Evolutionary conservation across 1,284 basidiomycete species (phyloP), one percentile per base, ranked within the genome.

Genomic region (Coriolopsis trogii): DNA sequence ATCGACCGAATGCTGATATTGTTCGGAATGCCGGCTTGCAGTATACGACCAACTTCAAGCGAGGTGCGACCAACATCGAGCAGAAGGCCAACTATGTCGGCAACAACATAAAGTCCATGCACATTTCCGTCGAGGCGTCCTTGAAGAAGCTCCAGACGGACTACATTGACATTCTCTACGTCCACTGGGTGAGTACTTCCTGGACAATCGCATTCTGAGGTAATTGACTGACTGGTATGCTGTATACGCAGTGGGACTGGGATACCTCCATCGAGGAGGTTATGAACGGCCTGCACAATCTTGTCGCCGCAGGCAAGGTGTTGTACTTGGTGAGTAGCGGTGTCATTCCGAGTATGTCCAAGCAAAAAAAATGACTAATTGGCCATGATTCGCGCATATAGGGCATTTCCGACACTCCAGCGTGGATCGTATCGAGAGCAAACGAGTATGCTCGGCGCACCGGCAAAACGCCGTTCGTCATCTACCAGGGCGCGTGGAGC

Each of bases 401-500:
- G 63, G 67, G 67, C 13, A 57, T 66, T 18, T 67, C 67, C 4
- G 65, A 67, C 39, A 54, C 65, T 1, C 67, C 65, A 0, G 67
- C 65, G 0, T 69, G 65, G 66, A 49, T 64, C 44, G 66, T 66
- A n/a, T 47, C 62, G 10, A 62, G 63, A 46, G 66, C 63, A n/a
- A 65, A 66, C 52, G 44, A 52, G 18, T 67, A 67, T 40, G 64
- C 63, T 9, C 55, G 69, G 6, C 67, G 72, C 23, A 68, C 74
- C 33, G 76, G 74, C 10, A 71, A 78, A 59, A 74, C 76, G 0
- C 78, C 76, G 2, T 82, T 82, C 58, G 68, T 72, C 4, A 70
- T 82, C 51, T 82, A 82, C 59, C 79, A 82, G 58, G 80, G 80
- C n/a, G 55, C 59, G 21, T 82, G 80, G 79, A 79, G 70, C 51